A percentile compares a stretch with the other conserved stretches of the same genome.
These are phyloP conservation scores for Phytophthora lateralis DNA, from an alignment of 352 stramenopile genomes.

Conservation along the genomic window DNA sequence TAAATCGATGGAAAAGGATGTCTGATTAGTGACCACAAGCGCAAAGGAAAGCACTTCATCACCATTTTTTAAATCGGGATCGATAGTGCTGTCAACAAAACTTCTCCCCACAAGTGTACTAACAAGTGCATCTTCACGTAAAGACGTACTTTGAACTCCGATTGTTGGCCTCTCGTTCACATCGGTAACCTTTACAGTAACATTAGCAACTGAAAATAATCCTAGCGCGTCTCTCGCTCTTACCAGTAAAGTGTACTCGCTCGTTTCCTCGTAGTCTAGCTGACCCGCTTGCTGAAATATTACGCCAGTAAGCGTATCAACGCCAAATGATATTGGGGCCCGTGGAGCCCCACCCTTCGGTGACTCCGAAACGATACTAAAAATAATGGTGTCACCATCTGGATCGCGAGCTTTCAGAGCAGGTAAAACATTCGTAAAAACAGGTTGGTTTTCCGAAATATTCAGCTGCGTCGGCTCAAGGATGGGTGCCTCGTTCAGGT, in stretches of 20 bases:
- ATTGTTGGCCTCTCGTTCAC: conserved; percentile 29
- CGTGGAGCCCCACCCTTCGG: background rate
- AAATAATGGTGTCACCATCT: conserved; percentile 21
- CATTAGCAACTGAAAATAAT: conserved; percentile 18
- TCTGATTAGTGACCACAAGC: background rate
- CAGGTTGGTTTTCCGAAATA: conserved; percentile 25
- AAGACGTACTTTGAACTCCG: conserved; percentile 10
- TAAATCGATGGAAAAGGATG: conserved; percentile 22
- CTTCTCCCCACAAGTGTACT: conserved; percentile 13
- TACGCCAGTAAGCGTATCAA: conserved; percentile 44
- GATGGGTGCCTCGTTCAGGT: conserved; percentile 30
- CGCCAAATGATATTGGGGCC: conserved; percentile 41
- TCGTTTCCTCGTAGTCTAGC: conserved; percentile 45
- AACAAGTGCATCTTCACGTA: conserved; percentile 24
- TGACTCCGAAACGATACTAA: conserved; percentile 27
- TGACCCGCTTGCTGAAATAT: conserved; percentile 35
- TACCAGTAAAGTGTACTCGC: conserved; percentile 20
- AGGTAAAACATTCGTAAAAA: conserved; percentile 21
- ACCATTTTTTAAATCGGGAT: conserved; percentile 29
- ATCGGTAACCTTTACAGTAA: conserved; percentile 23
- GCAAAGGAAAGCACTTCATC: conserved; percentile 21
- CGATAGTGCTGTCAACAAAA: conserved; percentile 10
- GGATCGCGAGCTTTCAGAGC: conserved; percentile 22
- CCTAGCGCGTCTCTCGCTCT: conserved; percentile 22
- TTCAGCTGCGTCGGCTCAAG: conserved; percentile 14